Base-by-base conservation (phyloP, 768 basidiomycete species). In the Leccinum boreale region DNA sequence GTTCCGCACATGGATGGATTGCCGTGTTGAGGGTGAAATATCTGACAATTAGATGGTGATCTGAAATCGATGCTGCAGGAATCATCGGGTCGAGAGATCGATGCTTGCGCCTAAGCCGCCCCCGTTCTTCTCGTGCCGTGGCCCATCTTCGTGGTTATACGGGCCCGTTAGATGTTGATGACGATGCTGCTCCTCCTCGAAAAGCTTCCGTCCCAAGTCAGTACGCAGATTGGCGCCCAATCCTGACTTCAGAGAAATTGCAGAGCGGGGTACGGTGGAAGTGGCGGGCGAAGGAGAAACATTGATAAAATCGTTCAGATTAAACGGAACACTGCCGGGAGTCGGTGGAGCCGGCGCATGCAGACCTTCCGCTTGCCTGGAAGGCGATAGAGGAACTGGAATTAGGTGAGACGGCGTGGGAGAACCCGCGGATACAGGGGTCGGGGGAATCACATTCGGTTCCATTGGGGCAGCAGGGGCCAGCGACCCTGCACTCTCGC, bases 281-380 rank as follows among this genome's bases (percentile, higher is more conserved):
- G 78, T 70, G 12, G 78, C 75, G 5, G 85, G 84, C 3, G 85
- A 85, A 14, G 86, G 86, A 24, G 87, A 89, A 36, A 85, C 85
- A 62, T 90, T 84, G 66, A 89, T 83, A 67, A 84, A 90, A 57
- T 90, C 88, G 61, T 80, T 81, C 58, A 88, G 76, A 68, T 88
- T 86, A 72, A 90, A 88, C 71, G 64, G 72, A 63, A 61, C 71
- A 39, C 62, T 64, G 36, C 60, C 72, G 26, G 75, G 75, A 3
- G 75, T 75, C 7, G 76, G 75, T 45, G 77, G 67, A 10, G 68
- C 70, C 33, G 72, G 68, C 5, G 74, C 71, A 45, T 75, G 63
- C 31, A 67, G 49, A 14, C 53, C 7, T 23, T 68, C 72, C 15
- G 60, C 47, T n/a, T 31, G 63, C 50, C 61, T 63, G 26, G 71